Percentiles rank a stretch among this genome's conserved stretches.
phyloP scores from a whole-genome alignment of 345 rosid genomes.

The Eutrema yunnanense region DNA sequence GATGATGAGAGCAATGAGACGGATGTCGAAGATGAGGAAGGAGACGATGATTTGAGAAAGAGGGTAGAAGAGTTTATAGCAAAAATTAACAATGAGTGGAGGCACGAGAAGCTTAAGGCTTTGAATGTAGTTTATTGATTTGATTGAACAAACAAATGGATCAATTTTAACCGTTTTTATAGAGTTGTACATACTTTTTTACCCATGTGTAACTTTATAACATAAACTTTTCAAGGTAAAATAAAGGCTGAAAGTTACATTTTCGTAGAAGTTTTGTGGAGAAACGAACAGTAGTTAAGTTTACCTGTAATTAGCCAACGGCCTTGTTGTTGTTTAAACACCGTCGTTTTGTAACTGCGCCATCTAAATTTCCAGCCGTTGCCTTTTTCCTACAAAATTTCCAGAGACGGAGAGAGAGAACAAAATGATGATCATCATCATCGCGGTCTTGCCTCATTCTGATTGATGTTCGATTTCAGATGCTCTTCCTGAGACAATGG shows the following conservation, averaged over 20 bases:
- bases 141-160: neutral
- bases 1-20: neutral
- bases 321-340: neutral
- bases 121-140: slow-evolving; percentile 21
- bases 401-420: neutral
- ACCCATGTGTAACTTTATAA: neutral
- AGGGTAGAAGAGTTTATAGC: slow-evolving; percentile 58
- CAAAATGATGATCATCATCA: neutral
- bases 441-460: neutral
- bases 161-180: neutral
- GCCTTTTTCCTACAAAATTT: neutral
- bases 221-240: neutral
- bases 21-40: slow-evolving; percentile 12
- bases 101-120: slow-evolving; percentile 35
- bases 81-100: slow-evolving; percentile 54
- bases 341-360: slow-evolving; percentile 19
- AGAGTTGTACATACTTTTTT: too few relatives aligned
- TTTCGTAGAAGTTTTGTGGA: neutral
- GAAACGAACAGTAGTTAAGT: neutral
- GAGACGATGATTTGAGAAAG: slow-evolving; percentile 46
- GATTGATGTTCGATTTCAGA: neutral
- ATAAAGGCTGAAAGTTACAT: neutral
- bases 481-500: slow-evolving; percentile 5
- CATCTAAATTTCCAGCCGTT: slow-evolving; percentile 13
- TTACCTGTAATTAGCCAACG: slow-evolving; percentile 11